Percentiles rank a stretch among this genome's conserved stretches.
These are phyloP conservation scores for Fusarium sulawesiense DNA, from an alignment of 2,329 filamentous ascomycete genomes.

Conservation along the genomic window DNA sequence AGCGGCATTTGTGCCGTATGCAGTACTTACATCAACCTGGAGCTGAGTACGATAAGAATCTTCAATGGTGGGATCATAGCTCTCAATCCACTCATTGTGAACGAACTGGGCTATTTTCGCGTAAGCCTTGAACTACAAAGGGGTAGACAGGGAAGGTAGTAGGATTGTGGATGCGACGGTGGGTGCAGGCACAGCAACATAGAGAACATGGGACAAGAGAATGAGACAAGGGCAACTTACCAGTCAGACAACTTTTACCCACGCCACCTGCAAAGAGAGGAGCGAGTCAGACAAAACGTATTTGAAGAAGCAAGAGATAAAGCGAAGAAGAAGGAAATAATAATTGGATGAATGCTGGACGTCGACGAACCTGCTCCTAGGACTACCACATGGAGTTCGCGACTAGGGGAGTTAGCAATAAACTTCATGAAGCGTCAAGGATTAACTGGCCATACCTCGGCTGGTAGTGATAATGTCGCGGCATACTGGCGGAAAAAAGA, in stretches of 20 bases:
- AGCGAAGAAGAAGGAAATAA: neutral
- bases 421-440: neutral
- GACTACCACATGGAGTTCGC: constrained; percentile 86
- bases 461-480: constrained; percentile 47
- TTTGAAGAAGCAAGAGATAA: constrained; percentile 16
- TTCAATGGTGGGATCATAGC: constrained; percentile 83
- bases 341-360: constrained; percentile 16
- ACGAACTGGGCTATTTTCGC: constrained; percentile 81
- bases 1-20: constrained; percentile 13
- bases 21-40: constrained; percentile 80
- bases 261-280: constrained; percentile 74
- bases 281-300: constrained; percentile 48
- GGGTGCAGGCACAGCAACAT: constrained; percentile 19
- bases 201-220: constrained; percentile 25
- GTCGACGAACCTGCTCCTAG: constrained; percentile 76
- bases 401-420: constrained; percentile 58
- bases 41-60: constrained; percentile 81
- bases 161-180: constrained; percentile 26
- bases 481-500: constrained; percentile 40
- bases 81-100: constrained; percentile 94
- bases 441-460: constrained; percentile 39
- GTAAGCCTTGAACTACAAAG: constrained; percentile 36
- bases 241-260: constrained; percentile 91
- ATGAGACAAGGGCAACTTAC: constrained; percentile 60
- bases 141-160: constrained; percentile 29